Conservation (phyloP, 306 rosid genomes). For the Cucumis cinereus region DNA sequence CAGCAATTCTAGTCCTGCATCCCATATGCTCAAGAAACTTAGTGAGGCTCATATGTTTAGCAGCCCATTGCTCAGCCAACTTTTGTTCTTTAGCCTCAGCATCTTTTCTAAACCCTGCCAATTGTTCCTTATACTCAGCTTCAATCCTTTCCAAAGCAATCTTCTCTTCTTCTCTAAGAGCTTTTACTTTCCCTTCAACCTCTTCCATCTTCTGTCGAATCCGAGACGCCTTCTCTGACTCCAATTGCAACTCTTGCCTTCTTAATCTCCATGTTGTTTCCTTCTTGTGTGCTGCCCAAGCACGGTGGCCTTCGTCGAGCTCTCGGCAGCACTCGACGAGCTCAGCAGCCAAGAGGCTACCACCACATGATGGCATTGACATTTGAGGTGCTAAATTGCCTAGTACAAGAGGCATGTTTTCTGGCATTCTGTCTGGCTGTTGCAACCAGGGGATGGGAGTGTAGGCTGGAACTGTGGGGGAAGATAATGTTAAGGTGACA, state of each 20-base stretch:
- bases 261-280: constrained; percentile 81
- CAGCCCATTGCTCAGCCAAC: constrained; percentile 87
- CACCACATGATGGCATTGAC: constrained; percentile 37
- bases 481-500: constrained; percentile 68
- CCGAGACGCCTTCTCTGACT: constrained; percentile 68
- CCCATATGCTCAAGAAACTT: constrained; percentile 79
- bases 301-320: constrained; percentile 77
- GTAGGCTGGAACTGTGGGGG: constrained; percentile 55
- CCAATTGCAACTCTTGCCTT: constrained; percentile 80
- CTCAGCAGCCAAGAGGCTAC: constrained; percentile 50
- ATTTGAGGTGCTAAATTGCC: constrained; percentile 43
- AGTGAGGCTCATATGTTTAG: constrained; percentile 57
- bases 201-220: constrained; percentile 79
- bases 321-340: constrained; percentile 74
- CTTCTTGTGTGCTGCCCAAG: constrained; percentile 76
- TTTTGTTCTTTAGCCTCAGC: constrained; percentile 91
- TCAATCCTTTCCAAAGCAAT: constrained; percentile 68
- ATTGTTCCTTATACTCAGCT: constrained; percentile 70
- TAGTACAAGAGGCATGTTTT: constrained; percentile 33
- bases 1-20: constrained; percentile 47
- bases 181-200: constrained; percentile 69
- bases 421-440: constrained; percentile 63
- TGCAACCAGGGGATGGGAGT: constrained; percentile 70
- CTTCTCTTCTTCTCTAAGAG: constrained; percentile 70
- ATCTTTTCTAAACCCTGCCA: constrained; percentile 69